Conservation (phyloP, 441 rosid genomes). For the Eugenia klotzschiana region DNA sequence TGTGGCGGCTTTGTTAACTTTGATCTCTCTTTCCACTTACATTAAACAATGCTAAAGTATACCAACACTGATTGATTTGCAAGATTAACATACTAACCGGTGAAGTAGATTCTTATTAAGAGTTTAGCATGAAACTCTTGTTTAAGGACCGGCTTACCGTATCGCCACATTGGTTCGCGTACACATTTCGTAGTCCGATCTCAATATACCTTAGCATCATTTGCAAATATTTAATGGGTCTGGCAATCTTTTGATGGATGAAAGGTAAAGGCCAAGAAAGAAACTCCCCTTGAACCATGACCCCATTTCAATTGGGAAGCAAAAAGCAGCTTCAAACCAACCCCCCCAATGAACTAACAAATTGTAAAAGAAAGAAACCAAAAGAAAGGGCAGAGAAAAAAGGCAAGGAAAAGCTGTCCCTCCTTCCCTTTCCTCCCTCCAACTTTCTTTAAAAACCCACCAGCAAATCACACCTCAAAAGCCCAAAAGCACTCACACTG, state of each 20-base stretch:
- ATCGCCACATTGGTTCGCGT: background rate
- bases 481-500: background rate
- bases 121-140: background rate
- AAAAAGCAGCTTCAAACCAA: conserved; percentile 17
- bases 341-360: background rate
- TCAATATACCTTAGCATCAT: background rate
- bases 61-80: background rate
- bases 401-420: conserved; percentile 17
- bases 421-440: conserved; percentile 5
- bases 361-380: conserved; percentile 5
- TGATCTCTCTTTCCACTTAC: background rate
- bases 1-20: background rate
- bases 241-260: conserved; percentile 3
- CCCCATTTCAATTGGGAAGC: conserved; percentile 24
- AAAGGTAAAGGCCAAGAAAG: conserved; percentile 30
- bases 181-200: background rate
- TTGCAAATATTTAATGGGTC: conserved; percentile 2
- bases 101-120: background rate
- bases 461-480: background rate
- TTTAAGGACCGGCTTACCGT: background rate
- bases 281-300: conserved; percentile 20
- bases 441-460: conserved; percentile 15
- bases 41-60: background rate
- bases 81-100: background rate
- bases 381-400: conserved; percentile 1